These are phyloP conservation scores for Scleroderma bovista DNA, from an alignment of 768 basidiomycete species.

Conservation along the genomic window DNA sequence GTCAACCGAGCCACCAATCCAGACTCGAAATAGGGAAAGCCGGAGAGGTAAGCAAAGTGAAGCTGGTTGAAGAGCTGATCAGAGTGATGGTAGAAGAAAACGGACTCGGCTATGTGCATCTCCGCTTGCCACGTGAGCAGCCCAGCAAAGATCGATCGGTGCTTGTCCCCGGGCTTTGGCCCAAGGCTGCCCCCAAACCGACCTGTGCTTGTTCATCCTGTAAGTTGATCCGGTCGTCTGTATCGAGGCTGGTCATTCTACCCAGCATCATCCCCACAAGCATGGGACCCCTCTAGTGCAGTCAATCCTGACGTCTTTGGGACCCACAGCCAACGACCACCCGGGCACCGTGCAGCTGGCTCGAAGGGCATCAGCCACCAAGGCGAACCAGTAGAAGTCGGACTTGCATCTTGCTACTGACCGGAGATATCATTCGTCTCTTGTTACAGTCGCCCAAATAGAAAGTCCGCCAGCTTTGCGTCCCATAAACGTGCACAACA, in stretches of 20 bases:
- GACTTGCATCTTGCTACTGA: background rate
- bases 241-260: background rate
- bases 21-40: too few species aligned
- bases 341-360: too few species aligned
- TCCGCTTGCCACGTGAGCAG: slow-evolving; percentile 6
- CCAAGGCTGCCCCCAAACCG: too few species aligned
- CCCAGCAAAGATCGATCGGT: too few species aligned
- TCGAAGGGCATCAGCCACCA: background rate
- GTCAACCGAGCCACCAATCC: too few species aligned
- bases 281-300: too few species aligned
- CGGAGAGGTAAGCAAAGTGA: too few species aligned
- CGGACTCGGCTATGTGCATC: background rate
- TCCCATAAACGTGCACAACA: slow-evolving; percentile 12
- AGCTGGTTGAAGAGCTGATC: background rate
- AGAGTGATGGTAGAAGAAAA: background rate
- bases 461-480: slow-evolving; percentile 10
- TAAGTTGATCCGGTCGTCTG: slow-evolving; percentile 1
- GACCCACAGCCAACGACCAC: too few species aligned
- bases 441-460: slow-evolving; percentile 7
- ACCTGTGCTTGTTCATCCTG: background rate
- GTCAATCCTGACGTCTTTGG: too few species aligned
- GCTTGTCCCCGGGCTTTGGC: background rate
- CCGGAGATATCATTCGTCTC: slow-evolving; percentile 5
- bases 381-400: background rate
- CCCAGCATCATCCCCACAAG: too few species aligned